Conservation (phyloP, 2,329 filamentous ascomycete species). For the Talaromyces sp. region DNA sequence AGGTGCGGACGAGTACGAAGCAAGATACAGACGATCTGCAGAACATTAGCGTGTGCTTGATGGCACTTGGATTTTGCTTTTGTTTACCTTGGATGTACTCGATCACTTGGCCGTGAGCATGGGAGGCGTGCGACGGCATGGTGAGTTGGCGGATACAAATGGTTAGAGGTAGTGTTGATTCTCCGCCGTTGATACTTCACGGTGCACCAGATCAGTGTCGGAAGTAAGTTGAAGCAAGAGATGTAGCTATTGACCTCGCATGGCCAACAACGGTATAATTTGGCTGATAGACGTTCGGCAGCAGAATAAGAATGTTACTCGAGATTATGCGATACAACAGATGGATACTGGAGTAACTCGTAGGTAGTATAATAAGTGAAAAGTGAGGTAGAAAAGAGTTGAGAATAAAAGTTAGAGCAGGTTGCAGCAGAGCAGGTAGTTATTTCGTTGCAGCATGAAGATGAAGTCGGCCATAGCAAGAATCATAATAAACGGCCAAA, state of each 20-base stretch:
- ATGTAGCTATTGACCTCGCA: conserved; percentile 10
- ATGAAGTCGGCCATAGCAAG: conserved; percentile 24
- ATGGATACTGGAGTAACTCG: neutral
- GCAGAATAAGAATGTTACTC: conserved; percentile 14
- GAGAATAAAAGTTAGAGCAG: conserved; percentile 16
- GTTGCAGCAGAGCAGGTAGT: conserved; percentile 5
- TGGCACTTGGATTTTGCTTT: conserved; percentile 22
- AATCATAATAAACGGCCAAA: conserved; percentile 5
- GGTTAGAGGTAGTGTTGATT: neutral
- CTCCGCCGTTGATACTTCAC: neutral
- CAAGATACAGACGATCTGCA: conserved; percentile 88
- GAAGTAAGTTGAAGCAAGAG: conserved; percentile 1
- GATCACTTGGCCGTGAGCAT: conserved; percentile 81
- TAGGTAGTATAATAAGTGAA: neutral
- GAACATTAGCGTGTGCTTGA: neutral
- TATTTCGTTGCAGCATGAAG: neutral
- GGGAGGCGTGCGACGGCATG: conserved; percentile 46
- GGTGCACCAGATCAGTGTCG: neutral
- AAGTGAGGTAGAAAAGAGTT: conserved; percentile 16
- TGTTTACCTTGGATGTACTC: conserved; percentile 93
- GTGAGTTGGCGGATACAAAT: conserved; percentile 29
- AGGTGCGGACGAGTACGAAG: conserved; percentile 81
- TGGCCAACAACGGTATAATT: neutral
- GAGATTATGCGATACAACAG: conserved; percentile 18
- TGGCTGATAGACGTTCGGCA: neutral